phyloP scores from a whole-genome alignment of 2,329 filamentous ascomycete species.

The Hymenoscyphus albidus region DNA sequence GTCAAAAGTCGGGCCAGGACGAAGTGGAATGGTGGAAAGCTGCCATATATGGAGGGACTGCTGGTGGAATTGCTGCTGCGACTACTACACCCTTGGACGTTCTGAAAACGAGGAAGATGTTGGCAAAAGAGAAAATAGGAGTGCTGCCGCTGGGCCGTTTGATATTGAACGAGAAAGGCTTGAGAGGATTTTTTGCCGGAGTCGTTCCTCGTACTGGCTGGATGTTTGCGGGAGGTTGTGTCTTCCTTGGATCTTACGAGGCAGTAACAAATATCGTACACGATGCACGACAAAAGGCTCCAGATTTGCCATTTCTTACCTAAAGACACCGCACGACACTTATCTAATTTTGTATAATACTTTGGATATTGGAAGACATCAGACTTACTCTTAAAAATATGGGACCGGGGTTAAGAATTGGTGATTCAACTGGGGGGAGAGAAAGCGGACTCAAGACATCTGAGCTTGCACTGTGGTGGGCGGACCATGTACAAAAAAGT shows the following conservation, averaged over 20 bases:
- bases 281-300: background rate
- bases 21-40: constrained; percentile 45
- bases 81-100: constrained; percentile 93
- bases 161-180: constrained; percentile 62
- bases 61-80: constrained; percentile 81
- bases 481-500: background rate
- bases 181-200: constrained; percentile 69
- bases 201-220: constrained; percentile 82
- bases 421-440: background rate
- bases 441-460: background rate
- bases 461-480: background rate
- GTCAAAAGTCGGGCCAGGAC: constrained; percentile 39
- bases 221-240: constrained; percentile 91
- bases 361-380: background rate
- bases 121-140: constrained; percentile 65
- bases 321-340: background rate
- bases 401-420: too few relatives aligned
- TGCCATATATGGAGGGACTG: constrained; percentile 73
- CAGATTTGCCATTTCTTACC: background rate
- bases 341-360: background rate
- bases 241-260: constrained; percentile 93
- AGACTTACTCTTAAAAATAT: background rate
- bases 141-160: constrained; percentile 56
- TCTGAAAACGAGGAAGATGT: constrained; percentile 94
- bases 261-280: constrained; percentile 66